Evolutionary conservation across 345 rosid genomes (phyloP).

Genomic region (Mercurialis annua): DNA sequence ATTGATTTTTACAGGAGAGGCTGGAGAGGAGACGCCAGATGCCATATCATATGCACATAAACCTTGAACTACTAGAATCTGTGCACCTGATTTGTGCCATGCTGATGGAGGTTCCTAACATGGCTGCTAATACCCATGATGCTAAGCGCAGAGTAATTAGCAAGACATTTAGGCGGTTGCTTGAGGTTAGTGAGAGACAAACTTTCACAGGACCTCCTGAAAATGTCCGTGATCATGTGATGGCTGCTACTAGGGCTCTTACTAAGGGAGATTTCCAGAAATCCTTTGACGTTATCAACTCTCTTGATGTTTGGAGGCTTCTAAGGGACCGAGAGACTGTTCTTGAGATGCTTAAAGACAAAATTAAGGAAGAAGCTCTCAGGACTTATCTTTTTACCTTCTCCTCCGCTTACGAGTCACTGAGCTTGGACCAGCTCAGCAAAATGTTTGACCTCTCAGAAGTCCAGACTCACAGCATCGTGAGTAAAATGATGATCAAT

Average conservation of each 20-base stretch:
- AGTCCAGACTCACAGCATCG: conserved; percentile 51
- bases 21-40: conserved; percentile 85
- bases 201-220: conserved; percentile 82
- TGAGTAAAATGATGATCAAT: conserved; percentile 84
- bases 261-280: conserved; percentile 66
- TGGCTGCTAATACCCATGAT: conserved; percentile 71
- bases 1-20: conserved; percentile 57
- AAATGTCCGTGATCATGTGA: conserved; percentile 81
- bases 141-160: conserved; percentile 68
- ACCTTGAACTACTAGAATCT: conserved; percentile 92
- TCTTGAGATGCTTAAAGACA: conserved; percentile 67
- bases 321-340: conserved; percentile 51
- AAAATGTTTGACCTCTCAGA: conserved; percentile 76
- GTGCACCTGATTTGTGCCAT: conserved; percentile 86
- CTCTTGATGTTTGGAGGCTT: conserved; percentile 83
- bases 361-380: conserved; percentile 84
- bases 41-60: conserved; percentile 98
- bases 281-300: conserved; percentile 55
- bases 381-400: conserved; percentile 73
- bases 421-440: conserved; percentile 62
- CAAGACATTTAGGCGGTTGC: conserved; percentile 72
- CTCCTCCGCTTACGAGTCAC: conserved; percentile 53
- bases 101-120: conserved; percentile 92
- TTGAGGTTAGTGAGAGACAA: conserved; percentile 76
- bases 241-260: conserved; percentile 84